These are phyloP conservation scores for Sanghuangporus weigelae DNA, from an alignment of 1,284 basidiomycete genomes.

Conservation along the genomic window DNA sequence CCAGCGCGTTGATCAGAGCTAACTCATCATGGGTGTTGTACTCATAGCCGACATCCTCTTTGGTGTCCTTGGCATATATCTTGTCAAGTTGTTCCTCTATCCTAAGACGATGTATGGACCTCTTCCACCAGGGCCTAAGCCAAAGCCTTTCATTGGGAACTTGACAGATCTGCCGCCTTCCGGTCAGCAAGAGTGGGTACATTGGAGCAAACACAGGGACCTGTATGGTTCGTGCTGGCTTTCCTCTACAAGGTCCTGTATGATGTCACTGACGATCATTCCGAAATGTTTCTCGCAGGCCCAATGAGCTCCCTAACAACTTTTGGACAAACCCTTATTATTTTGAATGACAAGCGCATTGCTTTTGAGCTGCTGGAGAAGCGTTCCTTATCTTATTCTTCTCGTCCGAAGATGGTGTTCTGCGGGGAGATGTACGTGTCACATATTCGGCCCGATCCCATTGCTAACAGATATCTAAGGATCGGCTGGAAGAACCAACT, in stretches of 20 bases:
- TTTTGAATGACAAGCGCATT: constrained; percentile 37
- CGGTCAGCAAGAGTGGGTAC: constrained; percentile 14
- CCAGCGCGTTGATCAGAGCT: not conserved
- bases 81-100: not conserved
- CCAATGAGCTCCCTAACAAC: constrained; percentile 28
- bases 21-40: not conserved
- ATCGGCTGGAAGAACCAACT: not conserved
- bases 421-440: constrained; percentile 9
- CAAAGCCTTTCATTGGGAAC: constrained; percentile 14
- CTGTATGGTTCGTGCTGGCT: constrained; percentile 16
- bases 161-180: constrained; percentile 8
- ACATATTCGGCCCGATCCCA: not conserved
- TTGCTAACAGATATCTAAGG: not conserved
- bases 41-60: not conserved
- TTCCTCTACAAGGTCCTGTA: not conserved
- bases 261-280: not conserved
- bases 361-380: constrained; percentile 43
- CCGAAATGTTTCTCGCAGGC: not conserved
- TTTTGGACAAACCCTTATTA: constrained; percentile 37
- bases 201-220: constrained; percentile 14
- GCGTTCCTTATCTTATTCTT: constrained; percentile 42
- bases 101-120: not conserved
- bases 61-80: not conserved
- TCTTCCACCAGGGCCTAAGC: constrained; percentile 7
- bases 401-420: constrained; percentile 30